Evolutionary conservation across 495 filamentous ascomycete genomes (phyloP).

Genomic region (Penicillium robsamsonii): DNA sequence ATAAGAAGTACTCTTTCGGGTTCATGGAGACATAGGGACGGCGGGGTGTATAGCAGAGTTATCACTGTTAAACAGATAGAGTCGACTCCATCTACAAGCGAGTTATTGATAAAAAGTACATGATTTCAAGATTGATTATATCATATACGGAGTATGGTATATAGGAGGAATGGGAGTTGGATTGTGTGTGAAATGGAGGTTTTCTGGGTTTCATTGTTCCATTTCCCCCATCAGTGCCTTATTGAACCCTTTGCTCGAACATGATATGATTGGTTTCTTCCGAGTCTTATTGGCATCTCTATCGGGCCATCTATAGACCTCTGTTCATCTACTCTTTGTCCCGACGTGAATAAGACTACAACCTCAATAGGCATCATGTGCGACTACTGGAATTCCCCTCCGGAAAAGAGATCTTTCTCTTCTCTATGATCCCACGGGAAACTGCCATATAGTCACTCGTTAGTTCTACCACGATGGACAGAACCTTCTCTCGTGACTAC

Average conservation of each 20-base stretch:
- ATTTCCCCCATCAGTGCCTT: not conserved
- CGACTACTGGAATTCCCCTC: not conserved
- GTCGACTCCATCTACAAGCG: no score
- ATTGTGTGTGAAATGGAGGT: no score
- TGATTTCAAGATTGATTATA: no score
- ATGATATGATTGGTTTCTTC: not conserved
- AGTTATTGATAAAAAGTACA: no score
- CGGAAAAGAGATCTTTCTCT: not conserved
- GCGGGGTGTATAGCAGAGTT: no score
- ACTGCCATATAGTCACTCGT: not conserved
- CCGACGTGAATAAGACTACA: not conserved
- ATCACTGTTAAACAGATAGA: no score
- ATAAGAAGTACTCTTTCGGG: not conserved
- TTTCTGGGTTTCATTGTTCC: not conserved
- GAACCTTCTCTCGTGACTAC: constrained; percentile 9
- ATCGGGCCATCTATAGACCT: not conserved
- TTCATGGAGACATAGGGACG: not conserved
- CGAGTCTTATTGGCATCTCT: constrained; percentile 3
- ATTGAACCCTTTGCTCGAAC: not conserved
- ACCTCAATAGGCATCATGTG: constrained; percentile 4
- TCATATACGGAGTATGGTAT: no score
- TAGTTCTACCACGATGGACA: not conserved
- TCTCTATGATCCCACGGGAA: not conserved
- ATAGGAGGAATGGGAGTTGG: no score
- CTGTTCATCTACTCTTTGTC: constrained; percentile 8